Conservation (phyloP, 2,329 filamentous ascomycete genomes). For the Penicillium italicum region DNA sequence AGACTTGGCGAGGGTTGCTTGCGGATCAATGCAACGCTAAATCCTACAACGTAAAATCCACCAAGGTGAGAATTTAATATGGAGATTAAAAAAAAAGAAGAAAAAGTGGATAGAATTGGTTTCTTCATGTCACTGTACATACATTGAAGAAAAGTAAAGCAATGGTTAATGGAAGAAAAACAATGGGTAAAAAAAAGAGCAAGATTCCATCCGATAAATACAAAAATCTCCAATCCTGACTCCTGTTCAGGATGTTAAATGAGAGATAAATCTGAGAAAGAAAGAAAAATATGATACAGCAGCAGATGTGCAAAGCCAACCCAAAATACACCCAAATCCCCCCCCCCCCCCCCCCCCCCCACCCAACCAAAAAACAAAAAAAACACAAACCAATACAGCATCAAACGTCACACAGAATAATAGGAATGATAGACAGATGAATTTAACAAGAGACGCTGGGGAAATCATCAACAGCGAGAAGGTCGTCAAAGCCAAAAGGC, state of each 20-base stretch:
- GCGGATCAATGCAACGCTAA: not conserved
- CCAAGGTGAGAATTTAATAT: not conserved
- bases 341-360: too few relatives aligned
- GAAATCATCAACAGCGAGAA: slow-evolving; percentile 33
- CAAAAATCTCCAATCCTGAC: not conserved
- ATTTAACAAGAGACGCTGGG: slow-evolving; percentile 26
- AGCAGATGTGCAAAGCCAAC: slow-evolving; percentile 5
- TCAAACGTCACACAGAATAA: slow-evolving; percentile 9
- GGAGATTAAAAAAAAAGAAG: not conserved
- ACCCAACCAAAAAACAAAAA: too few relatives aligned
- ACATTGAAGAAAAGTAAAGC: slow-evolving; percentile 13
- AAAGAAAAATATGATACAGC: slow-evolving; percentile 1
- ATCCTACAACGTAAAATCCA: not conserved
- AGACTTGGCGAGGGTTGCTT: not conserved
- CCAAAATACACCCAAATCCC: slow-evolving; percentile 1
- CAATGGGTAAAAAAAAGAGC: slow-evolving; percentile 1
- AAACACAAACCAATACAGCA: too few relatives aligned
- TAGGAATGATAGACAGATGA: slow-evolving; percentile 19
- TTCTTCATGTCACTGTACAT: not conserved
- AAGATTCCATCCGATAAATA: not conserved
- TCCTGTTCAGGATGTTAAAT: not conserved
- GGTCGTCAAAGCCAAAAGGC: slow-evolving; percentile 31
- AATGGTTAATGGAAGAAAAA: not conserved
- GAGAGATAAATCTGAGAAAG: not conserved
- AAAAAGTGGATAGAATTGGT: not conserved